Evolutionary conservation across 1,284 basidiomycete species (phyloP), one percentile per base, ranked within the genome.

Genomic region (Coniophora puteana): DNA sequence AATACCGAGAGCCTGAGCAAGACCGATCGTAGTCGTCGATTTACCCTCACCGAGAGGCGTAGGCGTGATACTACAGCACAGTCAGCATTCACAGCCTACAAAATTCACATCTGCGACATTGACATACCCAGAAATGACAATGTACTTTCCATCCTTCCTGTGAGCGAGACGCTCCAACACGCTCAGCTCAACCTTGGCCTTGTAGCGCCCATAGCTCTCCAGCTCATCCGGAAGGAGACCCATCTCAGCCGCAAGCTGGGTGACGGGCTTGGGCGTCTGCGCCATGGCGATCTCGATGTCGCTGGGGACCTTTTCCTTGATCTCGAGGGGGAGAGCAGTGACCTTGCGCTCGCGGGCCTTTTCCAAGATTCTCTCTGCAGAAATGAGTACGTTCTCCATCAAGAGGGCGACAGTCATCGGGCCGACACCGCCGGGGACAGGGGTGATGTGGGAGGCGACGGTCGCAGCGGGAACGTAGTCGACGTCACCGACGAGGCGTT

Each of bases 361-460:
- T 52, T 88, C 76, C 75, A 85, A 93, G 40, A 83, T 71, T 46
- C 89, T 81, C 63, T 91, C 80, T 23, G 95, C 93, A 40, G 91
- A 88, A 49, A 75, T 70, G 50, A 93, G 72, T 1, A 95, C 95
- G 69, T 99, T 99, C 59, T 85, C 79, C 95, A 99, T 98, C 51
- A 99, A 83, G 76, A 98, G 80, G 30, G 96, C 96, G 46, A 99
- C 96, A 8, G 96, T 99, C 95, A 98, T 97, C 22, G 96, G 96
- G 17, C 96, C 96, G 41, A 99, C 96, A 50, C 96, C 96, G 60
- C 93, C 93, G 1, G 96, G 96, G 13, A 99, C 96, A 31, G 96
- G 96, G 0, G 96, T 99, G 59, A 99, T 97, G 63, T 85, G 72
- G 4, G 87, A 85, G 6, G 94, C 95, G 47, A 89, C 81, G 42